Percentiles rank a stretch among this genome's conserved stretches.
These are phyloP conservation scores for Sungouiella thailandica DNA, from an alignment of 805 yeast species.

Conservation along the genomic window DNA sequence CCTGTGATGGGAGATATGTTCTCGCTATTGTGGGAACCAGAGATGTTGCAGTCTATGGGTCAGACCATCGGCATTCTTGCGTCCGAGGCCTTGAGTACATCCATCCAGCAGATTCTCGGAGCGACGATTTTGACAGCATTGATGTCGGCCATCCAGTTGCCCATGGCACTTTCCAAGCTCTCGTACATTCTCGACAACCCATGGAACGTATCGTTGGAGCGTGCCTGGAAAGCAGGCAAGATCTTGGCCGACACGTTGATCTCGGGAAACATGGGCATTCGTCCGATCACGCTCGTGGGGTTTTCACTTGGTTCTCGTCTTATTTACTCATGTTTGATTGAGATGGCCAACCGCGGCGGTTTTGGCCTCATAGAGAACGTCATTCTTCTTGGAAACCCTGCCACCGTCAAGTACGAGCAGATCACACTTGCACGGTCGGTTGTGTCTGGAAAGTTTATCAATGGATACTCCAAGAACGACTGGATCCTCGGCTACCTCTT, in stretches of 20 bases:
- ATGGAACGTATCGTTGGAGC: slow-evolving; percentile 93
- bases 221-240: slow-evolving; percentile 96
- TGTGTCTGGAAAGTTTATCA: slow-evolving; percentile 84
- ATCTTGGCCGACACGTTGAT: slow-evolving; percentile 88
- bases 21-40: slow-evolving; percentile 96
- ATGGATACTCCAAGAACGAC: slow-evolving; percentile 87
- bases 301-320: slow-evolving; percentile 92
- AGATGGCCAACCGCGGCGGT: slow-evolving; percentile 80
- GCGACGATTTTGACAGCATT: slow-evolving; percentile 83
- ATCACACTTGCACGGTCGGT: slow-evolving; percentile 73
- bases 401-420: slow-evolving; percentile 74
- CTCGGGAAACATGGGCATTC: slow-evolving; percentile 80
- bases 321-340: slow-evolving; percentile 83
- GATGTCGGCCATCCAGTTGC: slow-evolving; percentile 89
- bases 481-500: slow-evolving; percentile 95
- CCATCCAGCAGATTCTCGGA: slow-evolving; percentile 92
- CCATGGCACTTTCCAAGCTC: slow-evolving; percentile 84
- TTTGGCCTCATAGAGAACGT: slow-evolving; percentile 88
- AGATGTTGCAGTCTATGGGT: slow-evolving; percentile 92
- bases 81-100: slow-evolving; percentile 85
- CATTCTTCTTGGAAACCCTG: slow-evolving; percentile 81
- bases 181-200: slow-evolving; percentile 92
- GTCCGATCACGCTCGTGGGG: slow-evolving; percentile 91
- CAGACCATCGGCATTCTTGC: slow-evolving; percentile 93
- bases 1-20: slow-evolving; percentile 97